Evolutionary conservation across 2,329 filamentous ascomycete genomes (phyloP).

Genomic region (Penicillium nordicum): DNA sequence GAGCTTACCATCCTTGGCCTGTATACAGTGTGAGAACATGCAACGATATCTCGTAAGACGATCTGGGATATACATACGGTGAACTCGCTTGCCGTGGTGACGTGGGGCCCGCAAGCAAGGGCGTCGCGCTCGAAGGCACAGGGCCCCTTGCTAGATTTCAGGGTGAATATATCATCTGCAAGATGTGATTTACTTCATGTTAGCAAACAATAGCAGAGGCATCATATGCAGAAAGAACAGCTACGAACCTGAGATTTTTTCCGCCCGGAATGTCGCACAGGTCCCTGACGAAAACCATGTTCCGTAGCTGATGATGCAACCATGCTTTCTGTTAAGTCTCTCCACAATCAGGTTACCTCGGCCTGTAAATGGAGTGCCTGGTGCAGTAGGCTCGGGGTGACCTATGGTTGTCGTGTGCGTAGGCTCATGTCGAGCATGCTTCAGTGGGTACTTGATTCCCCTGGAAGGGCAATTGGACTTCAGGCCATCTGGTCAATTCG

Average conservation of each 20-base stretch:
- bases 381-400: constrained; percentile 29
- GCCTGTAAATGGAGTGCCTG: constrained; percentile 51
- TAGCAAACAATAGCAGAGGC: neutral
- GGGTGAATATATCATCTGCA: constrained; percentile 46
- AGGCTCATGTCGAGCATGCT: constrained; percentile 43
- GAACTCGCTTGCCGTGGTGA: constrained; percentile 30
- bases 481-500: constrained; percentile 47
- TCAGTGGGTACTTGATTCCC: constrained; percentile 64
- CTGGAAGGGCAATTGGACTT: constrained; percentile 60
- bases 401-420: constrained; percentile 35
- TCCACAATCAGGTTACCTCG: constrained; percentile 59
- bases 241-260: constrained; percentile 30
- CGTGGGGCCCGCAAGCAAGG: constrained; percentile 51
- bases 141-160: constrained; percentile 56
- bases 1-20: constrained; percentile 35
- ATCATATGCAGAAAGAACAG: neutral
- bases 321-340: constrained; percentile 36
- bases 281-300: constrained; percentile 66
- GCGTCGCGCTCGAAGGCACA: constrained; percentile 56
- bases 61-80: constrained; percentile 22
- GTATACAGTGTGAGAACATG: neutral
- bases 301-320: constrained; percentile 66
- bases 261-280: constrained; percentile 56
- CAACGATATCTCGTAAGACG: neutral
- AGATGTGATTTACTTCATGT: neutral